Percentiles rank a stretch among this genome's conserved stretches.
phyloP scores from a whole-genome alignment of 768 basidiomycete species.

The Pholiota molesta region DNA sequence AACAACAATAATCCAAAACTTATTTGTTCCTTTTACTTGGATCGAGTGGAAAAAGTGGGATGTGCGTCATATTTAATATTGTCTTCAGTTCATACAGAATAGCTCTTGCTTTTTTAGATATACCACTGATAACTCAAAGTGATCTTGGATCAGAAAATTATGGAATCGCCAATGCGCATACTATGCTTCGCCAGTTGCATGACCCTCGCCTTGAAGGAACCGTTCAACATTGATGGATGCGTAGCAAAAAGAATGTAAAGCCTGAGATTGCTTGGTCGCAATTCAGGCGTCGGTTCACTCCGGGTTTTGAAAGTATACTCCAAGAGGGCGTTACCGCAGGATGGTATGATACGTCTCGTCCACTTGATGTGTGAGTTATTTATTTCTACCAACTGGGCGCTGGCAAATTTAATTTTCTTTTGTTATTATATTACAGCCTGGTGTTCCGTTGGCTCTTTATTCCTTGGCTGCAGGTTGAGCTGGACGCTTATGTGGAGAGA shows the following conservation, averaged over 20 bases:
- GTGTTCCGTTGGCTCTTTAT: constrained; percentile 16
- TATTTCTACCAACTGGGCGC: too few relatives aligned
- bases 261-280: constrained; percentile 42
- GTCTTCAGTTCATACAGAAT: too few relatives aligned
- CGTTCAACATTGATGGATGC: constrained; percentile 40
- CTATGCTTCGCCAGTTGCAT: constrained; percentile 36
- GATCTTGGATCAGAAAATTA: constrained; percentile 47
- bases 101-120: constrained; percentile 20
- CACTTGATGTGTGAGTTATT: constrained; percentile 12
- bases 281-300: constrained; percentile 31
- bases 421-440: constrained; percentile 9
- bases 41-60: constrained; percentile 15
- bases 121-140: constrained; percentile 45
- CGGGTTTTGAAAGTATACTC: constrained; percentile 39
- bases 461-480: constrained; percentile 13
- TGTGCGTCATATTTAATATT: too few relatives aligned
- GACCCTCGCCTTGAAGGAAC: constrained; percentile 34
- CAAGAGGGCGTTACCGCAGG: constrained; percentile 28
- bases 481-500: constrained; percentile 4
- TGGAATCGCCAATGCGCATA: constrained; percentile 46
- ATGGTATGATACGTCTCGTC: constrained; percentile 6
- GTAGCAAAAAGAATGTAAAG: constrained; percentile 36
- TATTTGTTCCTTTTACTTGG: constrained; percentile 34
- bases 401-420: too few relatives aligned
- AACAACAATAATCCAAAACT: constrained; percentile 35